phyloP scores from a whole-genome alignment of 768 basidiomycete species.

The Termitomyces sp. region DNA sequence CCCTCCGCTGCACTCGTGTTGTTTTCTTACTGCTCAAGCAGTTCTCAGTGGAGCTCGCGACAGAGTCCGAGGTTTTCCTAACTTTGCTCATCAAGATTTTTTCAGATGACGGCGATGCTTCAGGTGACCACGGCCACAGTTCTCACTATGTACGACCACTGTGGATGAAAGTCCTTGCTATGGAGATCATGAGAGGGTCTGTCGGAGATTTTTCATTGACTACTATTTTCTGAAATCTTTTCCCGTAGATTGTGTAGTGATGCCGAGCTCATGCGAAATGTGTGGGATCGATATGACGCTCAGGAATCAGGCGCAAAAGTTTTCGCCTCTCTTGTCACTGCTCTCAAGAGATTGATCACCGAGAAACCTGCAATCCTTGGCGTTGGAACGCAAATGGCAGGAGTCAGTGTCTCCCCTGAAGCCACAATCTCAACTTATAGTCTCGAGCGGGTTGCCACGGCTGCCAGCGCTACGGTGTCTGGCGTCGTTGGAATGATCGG shows the following conservation, averaged over 20 bases:
- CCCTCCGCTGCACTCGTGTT: constrained; percentile 87
- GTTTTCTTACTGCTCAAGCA: constrained; percentile 92
- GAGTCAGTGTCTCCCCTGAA: constrained; percentile 56
- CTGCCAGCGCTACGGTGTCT: constrained; percentile 77
- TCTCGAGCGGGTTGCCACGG: constrained; percentile 79
- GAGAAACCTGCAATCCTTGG: constrained; percentile 87
- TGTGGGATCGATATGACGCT: constrained; percentile 78
- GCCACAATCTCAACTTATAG: constrained; percentile 63
- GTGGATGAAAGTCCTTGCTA: constrained; percentile 88
- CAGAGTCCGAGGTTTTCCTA: constrained; percentile 85
- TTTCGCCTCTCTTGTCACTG: constrained; percentile 72
- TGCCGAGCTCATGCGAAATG: constrained; percentile 66
- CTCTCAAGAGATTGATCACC: constrained; percentile 80
- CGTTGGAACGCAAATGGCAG: constrained; percentile 72
- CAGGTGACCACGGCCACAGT: constrained; percentile 15
- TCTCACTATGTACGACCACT: constrained; percentile 43
- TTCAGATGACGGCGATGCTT: constrained; percentile 40
- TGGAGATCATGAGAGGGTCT: constrained; percentile 90
- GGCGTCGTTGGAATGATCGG: constrained; percentile 87
- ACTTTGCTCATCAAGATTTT: constrained; percentile 63
- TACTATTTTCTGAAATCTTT: not conserved
- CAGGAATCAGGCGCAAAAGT: constrained; percentile 58
- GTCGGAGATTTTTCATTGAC: not conserved
- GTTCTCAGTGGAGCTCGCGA: constrained; percentile 73
- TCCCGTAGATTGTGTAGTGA: constrained; percentile 65